phyloP scores from a whole-genome alignment of 2,329 filamentous ascomycete genomes.

The Zalaria sp. region DNA sequence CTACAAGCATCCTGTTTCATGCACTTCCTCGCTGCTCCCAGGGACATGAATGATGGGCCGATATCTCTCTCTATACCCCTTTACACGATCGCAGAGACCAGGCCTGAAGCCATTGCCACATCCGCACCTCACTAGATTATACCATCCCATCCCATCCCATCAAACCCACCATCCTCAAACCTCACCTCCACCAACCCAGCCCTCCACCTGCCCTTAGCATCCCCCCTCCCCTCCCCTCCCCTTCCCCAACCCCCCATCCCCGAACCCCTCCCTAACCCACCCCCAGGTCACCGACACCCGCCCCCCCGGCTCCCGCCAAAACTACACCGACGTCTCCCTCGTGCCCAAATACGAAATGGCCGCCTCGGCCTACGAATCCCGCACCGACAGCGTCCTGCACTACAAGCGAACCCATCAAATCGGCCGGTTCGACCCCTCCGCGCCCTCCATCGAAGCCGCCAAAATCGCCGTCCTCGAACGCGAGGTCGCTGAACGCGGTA shows the following conservation, averaged over 20 bases:
- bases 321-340: constrained; percentile 66
- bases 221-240: no score
- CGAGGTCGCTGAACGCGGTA: constrained; percentile 56
- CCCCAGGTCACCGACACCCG: constrained; percentile 64
- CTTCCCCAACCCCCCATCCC: no score
- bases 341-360: constrained; percentile 88
- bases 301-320: constrained; percentile 58
- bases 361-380: constrained; percentile 70
- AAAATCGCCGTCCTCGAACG: constrained; percentile 54
- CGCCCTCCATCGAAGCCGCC: constrained; percentile 58
- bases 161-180: no score
- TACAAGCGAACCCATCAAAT: constrained; percentile 94
- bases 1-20: constrained; percentile 2
- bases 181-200: no score
- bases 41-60: background rate
- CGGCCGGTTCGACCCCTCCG: constrained; percentile 86
- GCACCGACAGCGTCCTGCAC: constrained; percentile 75
- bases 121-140: no score
- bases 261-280: no score
- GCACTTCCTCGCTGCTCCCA: constrained; percentile 2
- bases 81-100: no score
- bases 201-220: no score
- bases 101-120: no score
- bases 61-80: no score
- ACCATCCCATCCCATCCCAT: no score